Base-by-base conservation (phyloP, 2,329 filamentous ascomycete species). In the Pseudogymnoascus sp. region DNA sequence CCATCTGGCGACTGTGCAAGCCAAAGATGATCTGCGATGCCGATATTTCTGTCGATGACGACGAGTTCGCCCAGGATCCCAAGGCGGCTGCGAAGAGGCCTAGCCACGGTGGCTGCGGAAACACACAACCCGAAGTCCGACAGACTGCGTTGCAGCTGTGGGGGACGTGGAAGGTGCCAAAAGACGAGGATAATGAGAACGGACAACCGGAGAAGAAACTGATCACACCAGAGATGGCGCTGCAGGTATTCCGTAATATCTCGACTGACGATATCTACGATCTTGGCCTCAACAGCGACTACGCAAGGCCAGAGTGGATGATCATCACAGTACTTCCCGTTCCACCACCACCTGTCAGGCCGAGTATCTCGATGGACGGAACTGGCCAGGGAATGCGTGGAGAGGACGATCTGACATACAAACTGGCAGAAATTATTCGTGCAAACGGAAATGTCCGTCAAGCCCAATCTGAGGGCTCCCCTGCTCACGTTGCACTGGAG, bases 371-470 rank as follows among this genome's bases (percentile, higher is more conserved):
- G 21, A 93, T 97, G 79, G 95, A 97, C 72, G 92, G 94, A 61
- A 96, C 91, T 45, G 90, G 91, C 61, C 90, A 91, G 68, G 94
- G 94, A 66, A 87, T 93, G 80, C 89, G 94, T 66, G 94, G 94
- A 73, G 94, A 99, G 77, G 94, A 99, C 75, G 95, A 99, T 81
- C 83, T 99, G 83, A 99, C 94, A 0, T 99, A 97, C 83, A 99
- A 99, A 78, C 81, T 99, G 33, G 92, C 92, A 71, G 94, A 99
- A 76, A 97, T 99, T 71, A 94, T 99, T 69, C 92, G 94, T 68
- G 93, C 94, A 69, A 99, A 99, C 78, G 89, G 90, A 69, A 97
- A 96, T 70, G 92, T 99, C 63, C 87, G 90, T 68, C 88, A 94
- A 69, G 94, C 92, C 64, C 91, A 96, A 70, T 86, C 90, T 64